Evolutionary conservation across 2,329 filamentous ascomycete species (phyloP).

Genomic region (Cryphonectria parasitica): DNA sequence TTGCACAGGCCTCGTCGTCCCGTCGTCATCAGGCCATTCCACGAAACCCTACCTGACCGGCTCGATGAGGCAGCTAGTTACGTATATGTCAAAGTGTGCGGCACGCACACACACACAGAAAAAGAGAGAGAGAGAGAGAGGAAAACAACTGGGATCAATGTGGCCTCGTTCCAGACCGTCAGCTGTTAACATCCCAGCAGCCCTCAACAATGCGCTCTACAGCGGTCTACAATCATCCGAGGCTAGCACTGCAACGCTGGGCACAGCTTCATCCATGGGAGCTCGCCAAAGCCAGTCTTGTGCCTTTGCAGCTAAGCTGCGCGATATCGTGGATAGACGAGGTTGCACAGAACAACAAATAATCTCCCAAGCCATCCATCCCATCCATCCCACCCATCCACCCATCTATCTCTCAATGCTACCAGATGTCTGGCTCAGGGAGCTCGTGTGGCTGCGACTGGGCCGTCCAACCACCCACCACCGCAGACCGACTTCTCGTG

Average conservation of each 20-base stretch:
- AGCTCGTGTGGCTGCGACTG: not conserved
- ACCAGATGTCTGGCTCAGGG: not conserved
- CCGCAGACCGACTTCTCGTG: slow-evolving; percentile 9
- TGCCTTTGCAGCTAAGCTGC: not conserved
- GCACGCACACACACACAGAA: not conserved
- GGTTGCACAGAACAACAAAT: not conserved
- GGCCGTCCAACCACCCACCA: not conserved
- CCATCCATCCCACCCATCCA: too few species aligned
- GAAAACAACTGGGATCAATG: not conserved
- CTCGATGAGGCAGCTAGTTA: slow-evolving; percentile 1
- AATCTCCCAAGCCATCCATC: not conserved
- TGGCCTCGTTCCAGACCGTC: not conserved
- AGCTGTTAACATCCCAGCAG: slow-evolving; percentile 6
- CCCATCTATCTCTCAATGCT: not conserved
- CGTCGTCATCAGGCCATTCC: slow-evolving; percentile 15
- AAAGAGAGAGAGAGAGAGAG: too few species aligned
- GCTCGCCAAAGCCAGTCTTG: not conserved
- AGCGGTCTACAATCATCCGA: slow-evolving; percentile 17
- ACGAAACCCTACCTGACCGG: not conserved
- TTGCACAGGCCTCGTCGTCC: slow-evolving; percentile 1
- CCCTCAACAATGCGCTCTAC: slow-evolving; percentile 22
- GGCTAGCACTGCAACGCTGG: slow-evolving; percentile 21
- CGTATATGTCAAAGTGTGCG: slow-evolving; percentile 1
- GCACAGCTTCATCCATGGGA: slow-evolving; percentile 8
- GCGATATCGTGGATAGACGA: not conserved